These are phyloP conservation scores for Vinca minor DNA, from an alignment of 257 asterid genomes.

Conservation along the genomic window DNA sequence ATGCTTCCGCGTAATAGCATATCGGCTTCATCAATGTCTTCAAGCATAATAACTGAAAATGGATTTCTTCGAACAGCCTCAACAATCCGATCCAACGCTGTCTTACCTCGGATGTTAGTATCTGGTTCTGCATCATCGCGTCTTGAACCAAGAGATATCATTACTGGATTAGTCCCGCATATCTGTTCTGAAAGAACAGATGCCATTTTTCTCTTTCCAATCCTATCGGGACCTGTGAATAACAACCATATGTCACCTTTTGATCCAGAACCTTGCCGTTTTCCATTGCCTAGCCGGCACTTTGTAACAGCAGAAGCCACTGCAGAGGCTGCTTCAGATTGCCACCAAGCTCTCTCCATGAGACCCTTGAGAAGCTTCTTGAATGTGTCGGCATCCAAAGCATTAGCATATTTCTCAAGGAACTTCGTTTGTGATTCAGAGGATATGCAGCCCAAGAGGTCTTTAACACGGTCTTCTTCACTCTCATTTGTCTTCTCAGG, in stretches of 20 bases:
- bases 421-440: slow-evolving; percentile 49
- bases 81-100: slow-evolving; percentile 62
- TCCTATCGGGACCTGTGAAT: slow-evolving; percentile 78
- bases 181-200: slow-evolving; percentile 63
- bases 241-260: slow-evolving; percentile 85
- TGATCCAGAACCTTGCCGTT: slow-evolving; percentile 40
- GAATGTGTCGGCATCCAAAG: slow-evolving; percentile 61
- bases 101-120: slow-evolving; percentile 55
- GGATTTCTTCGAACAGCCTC: slow-evolving; percentile 76
- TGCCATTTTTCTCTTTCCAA: slow-evolving; percentile 78
- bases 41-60: slow-evolving; percentile 67
- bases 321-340: slow-evolving; percentile 66
- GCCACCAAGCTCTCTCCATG: slow-evolving; percentile 98
- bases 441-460: slow-evolving; percentile 59
- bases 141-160: slow-evolving; percentile 47
- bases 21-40: slow-evolving; percentile 75
- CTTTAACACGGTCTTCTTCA: slow-evolving; percentile 40
- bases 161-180: slow-evolving; percentile 45
- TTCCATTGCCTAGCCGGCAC: slow-evolving; percentile 59
- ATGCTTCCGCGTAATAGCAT: slow-evolving; percentile 46
- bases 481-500: slow-evolving; percentile 29
- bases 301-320: slow-evolving; percentile 67
- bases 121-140: slow-evolving; percentile 47
- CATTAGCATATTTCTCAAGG: slow-evolving; percentile 45
- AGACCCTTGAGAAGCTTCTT: slow-evolving; percentile 78